Evolutionary conservation across 1,139 yeast species (phyloP).

Genomic region (Yamadazyma atlantica): DNA sequence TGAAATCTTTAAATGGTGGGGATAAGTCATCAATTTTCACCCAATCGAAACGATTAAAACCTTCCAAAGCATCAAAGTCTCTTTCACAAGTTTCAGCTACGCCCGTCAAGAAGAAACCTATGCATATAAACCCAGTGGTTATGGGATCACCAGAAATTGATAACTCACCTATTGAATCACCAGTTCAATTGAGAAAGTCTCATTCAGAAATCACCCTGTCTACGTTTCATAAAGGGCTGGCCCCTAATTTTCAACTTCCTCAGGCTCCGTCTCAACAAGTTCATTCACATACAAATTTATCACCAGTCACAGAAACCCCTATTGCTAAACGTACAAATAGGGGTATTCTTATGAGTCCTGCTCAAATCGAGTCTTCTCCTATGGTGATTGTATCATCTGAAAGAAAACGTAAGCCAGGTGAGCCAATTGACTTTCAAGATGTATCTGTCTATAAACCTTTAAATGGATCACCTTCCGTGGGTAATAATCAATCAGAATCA

Average conservation of each 20-base stretch:
- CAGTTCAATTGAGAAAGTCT: background rate
- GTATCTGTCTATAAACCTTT: slow-evolving; percentile 33
- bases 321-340: background rate
- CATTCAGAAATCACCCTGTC: slow-evolving; percentile 1
- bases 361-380: slow-evolving; percentile 21
- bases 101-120: slow-evolving; percentile 12
- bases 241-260: background rate
- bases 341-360: slow-evolving; percentile 6
- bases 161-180: slow-evolving; percentile 1
- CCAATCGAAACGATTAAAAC: slow-evolving; percentile 6
- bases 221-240: background rate
- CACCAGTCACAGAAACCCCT: slow-evolving; percentile 2
- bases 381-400: slow-evolving; percentile 7
- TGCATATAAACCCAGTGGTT: background rate
- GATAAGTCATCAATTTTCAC: slow-evolving; percentile 8
- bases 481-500: background rate
- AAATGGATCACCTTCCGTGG: slow-evolving; percentile 21
- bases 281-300: background rate
- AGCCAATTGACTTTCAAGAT: slow-evolving; percentile 28
- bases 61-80: slow-evolving; percentile 6
- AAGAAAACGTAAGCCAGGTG: slow-evolving; percentile 29
- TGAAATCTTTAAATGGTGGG: slow-evolving; percentile 11
- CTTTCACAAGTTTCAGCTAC: slow-evolving; percentile 18
- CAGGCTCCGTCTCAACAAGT: too few relatives aligned
- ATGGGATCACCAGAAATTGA: background rate